phyloP scores from a whole-genome alignment of 306 rosid genomes.

The Medicago lupulina region DNA sequence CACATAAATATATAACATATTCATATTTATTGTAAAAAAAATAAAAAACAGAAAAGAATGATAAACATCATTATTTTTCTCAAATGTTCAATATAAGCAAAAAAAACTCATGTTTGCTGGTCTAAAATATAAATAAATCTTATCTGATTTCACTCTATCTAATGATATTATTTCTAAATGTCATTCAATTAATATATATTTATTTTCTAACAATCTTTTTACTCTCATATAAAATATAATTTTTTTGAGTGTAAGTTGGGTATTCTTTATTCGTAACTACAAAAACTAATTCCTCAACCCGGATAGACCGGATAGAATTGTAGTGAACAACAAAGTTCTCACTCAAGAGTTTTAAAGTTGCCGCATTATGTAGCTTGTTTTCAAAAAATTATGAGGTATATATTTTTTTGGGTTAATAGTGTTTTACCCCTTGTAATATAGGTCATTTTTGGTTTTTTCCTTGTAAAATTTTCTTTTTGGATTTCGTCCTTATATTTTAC shows the following conservation, averaged over 20 bases:
- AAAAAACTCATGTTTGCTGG: background rate
- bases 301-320: too few relatives aligned
- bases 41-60: conserved; percentile 6
- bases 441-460: too few relatives aligned
- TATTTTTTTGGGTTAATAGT: too few relatives aligned
- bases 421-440: too few relatives aligned
- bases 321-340: too few relatives aligned
- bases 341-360: too few relatives aligned
- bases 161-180: background rate
- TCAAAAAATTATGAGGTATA: background rate
- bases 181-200: background rate
- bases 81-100: background rate
- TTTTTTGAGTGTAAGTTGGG: too few relatives aligned
- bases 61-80: background rate
- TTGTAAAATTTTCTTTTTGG: too few relatives aligned
- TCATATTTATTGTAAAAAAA: conserved; percentile 1
- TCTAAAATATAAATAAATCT: background rate
- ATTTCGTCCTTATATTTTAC: too few relatives aligned
- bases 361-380: too few relatives aligned
- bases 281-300: too few relatives aligned
- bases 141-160: background rate
- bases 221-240: background rate
- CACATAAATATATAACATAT: conserved; percentile 8
- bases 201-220: background rate
- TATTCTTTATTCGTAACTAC: too few relatives aligned